Evolutionary conservation across 305 asterid species (phyloP), one percentile per base, ranked within the genome.

Genomic region (Fraxinus velutina): DNA sequence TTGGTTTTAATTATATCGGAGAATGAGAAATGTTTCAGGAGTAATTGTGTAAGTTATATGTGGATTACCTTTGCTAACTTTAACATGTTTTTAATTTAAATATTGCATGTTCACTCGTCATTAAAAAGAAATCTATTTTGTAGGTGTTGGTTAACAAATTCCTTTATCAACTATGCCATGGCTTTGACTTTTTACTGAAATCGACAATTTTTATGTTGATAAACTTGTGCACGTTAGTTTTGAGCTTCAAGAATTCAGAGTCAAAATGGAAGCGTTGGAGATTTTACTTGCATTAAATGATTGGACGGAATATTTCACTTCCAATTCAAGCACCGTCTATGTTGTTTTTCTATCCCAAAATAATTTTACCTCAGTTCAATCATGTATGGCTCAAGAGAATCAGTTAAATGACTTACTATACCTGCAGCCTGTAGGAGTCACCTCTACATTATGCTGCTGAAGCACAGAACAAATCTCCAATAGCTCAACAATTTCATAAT

Each of bases 111-210:
- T 5, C 42, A 12, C 21, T 5, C 42, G 30, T 70, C 12, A 70
- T 68, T 68, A 10, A 29, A 27, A 68, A 13, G 39, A 68, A 68
- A 62, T 62, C 13, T 62, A 2, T 62, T 62, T 22, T 21, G 6
- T 60, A 2, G 15, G 71, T 60, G 30, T 19, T 60, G 30, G 5
- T 55, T n/a, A 55, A 47, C 70, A 29, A 27, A 27, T 13, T 12
- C 44, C 6, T 6, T 13, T 24, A 24, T 13, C 17, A 27, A 76
- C 50, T 47, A 27, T 27, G 44, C 70, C 8, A 15, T 47, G 29
- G 70, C 21, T 8, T 78, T 30, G 74, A 78, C 32, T 55, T 77
- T 57, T 57, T 72, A 60, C 70, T 55, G 73, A 32, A 55, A 55
- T 24, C 10, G 17, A 9, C 70, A 29, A 27, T 79, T 79, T 72